These are phyloP conservation scores for Amylocarpus encephaloides DNA, from an alignment of 2,329 filamentous ascomycete genomes.

Conservation along the genomic window DNA sequence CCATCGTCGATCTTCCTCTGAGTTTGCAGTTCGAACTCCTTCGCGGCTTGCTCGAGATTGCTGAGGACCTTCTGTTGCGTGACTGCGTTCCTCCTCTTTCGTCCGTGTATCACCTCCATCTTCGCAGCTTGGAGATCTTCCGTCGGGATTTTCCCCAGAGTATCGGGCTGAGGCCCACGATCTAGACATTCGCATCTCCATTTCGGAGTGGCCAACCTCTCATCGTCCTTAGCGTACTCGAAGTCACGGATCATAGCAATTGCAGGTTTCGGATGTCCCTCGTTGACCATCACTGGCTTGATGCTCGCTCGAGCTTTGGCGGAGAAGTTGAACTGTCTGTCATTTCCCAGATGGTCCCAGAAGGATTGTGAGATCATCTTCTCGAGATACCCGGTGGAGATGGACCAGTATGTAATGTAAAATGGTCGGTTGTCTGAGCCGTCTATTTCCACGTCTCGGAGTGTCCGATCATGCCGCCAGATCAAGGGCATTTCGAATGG, in stretches of 20 bases:
- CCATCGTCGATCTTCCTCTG: too few species aligned
- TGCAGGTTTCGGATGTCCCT: not conserved
- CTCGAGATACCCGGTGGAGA: conserved; percentile 3
- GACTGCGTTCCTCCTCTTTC: not conserved
- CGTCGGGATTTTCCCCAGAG: not conserved
- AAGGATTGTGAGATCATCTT: conserved; percentile 1
- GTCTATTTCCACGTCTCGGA: not conserved
- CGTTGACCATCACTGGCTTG: not conserved
- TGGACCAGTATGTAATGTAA: conserved; percentile 4
- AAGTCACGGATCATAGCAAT: conserved; percentile 4
- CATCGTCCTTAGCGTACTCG: not conserved
- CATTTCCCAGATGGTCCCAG: conserved; percentile 1
- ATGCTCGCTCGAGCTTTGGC: not conserved
- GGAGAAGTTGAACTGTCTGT: not conserved
- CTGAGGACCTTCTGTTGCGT: not conserved
- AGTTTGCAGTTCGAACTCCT: not conserved
- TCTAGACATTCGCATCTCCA: not conserved
- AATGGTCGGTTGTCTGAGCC: not conserved
- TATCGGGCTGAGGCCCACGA: conserved; percentile 2
- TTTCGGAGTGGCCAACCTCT: too few species aligned
- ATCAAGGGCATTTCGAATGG: conserved; percentile 2
- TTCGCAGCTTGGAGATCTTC: not conserved
- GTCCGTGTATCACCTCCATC: not conserved
- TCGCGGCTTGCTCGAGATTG: not conserved
- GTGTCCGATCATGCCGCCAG: conserved; percentile 2